Conservation (phyloP, 2,329 filamentous ascomycete genomes). For the Chalara sp. region DNA sequence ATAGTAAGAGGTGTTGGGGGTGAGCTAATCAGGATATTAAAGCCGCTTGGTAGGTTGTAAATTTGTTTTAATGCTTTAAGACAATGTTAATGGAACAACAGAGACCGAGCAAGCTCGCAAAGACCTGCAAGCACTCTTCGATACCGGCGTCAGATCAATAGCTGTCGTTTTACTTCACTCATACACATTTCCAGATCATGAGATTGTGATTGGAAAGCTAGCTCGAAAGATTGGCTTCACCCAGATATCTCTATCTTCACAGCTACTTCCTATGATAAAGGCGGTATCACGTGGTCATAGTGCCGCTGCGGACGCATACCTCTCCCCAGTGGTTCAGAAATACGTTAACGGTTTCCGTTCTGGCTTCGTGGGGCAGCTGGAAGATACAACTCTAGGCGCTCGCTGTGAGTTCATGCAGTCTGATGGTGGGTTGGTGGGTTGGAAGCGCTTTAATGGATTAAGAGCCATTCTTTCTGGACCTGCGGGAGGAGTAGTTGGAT, state of each 20-base stretch:
- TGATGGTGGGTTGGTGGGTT: constrained; percentile 35
- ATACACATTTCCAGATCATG: constrained; percentile 63
- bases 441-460: constrained; percentile 53
- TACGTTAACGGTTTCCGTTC: constrained; percentile 59
- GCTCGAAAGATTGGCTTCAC: constrained; percentile 59
- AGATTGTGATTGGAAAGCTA: constrained; percentile 52
- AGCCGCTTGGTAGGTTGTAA: constrained; percentile 6
- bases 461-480: constrained; percentile 60
- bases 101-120: constrained; percentile 32
- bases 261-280: constrained; percentile 68
- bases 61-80: constrained; percentile 34
- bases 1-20: constrained; percentile 14
- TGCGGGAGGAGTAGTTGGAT: constrained; percentile 63
- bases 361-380: constrained; percentile 58
- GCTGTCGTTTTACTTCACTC: constrained; percentile 63
- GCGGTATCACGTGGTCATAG: constrained; percentile 59
- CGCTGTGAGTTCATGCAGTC: constrained; percentile 65
- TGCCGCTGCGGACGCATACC: constrained; percentile 62
- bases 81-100: constrained; percentile 42
- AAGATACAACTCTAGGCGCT: constrained; percentile 46
- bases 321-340: constrained; percentile 60
- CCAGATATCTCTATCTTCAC: constrained; percentile 58
- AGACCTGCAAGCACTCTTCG: constrained; percentile 49
- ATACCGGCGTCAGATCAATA: constrained; percentile 53
- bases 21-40: constrained; percentile 14